Evolutionary conservation across 306 rosid species (phyloP).

Genomic region (Sicyos baderoa): DNA sequence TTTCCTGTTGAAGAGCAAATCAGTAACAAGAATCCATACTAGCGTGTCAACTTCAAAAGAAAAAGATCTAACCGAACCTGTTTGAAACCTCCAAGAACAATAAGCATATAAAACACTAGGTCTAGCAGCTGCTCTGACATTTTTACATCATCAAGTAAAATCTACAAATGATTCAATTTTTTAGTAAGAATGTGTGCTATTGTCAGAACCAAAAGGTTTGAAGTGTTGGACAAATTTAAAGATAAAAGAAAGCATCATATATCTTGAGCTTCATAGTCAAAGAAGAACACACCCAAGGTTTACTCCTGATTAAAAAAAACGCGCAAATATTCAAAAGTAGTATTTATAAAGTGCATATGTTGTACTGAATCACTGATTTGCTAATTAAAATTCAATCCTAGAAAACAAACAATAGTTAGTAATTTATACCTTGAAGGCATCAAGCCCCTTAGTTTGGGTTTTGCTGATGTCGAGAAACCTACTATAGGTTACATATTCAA

Average conservation of each 20-base stretch:
- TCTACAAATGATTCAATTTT: slow-evolving; percentile 34
- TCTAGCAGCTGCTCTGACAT: slow-evolving; percentile 68
- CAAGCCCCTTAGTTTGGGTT: background rate
- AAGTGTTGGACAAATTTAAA: background rate
- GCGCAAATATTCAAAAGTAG: background rate
- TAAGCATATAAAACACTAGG: slow-evolving; percentile 67
- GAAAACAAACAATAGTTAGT: background rate
- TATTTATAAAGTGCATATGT: background rate
- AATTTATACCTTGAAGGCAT: background rate
- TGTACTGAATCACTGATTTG: background rate
- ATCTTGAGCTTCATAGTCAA: background rate
- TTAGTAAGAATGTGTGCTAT: background rate
- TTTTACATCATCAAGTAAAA: slow-evolving; percentile 77
- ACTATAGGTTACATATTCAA: background rate
- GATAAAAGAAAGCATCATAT: background rate
- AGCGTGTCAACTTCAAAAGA: slow-evolving; percentile 21
- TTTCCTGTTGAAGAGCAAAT: slow-evolving; percentile 46
- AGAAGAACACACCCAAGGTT: background rate
- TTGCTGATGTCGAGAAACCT: background rate
- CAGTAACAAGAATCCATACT: slow-evolving; percentile 22
- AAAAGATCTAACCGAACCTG: slow-evolving; percentile 46
- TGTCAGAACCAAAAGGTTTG: background rate
- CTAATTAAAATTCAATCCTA: background rate
- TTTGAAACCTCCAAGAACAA: slow-evolving; percentile 54
- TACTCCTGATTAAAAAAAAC: background rate